Evolutionary conservation across 2,329 filamentous ascomycete species (phyloP).

Genomic region (Didymella pomorum): DNA sequence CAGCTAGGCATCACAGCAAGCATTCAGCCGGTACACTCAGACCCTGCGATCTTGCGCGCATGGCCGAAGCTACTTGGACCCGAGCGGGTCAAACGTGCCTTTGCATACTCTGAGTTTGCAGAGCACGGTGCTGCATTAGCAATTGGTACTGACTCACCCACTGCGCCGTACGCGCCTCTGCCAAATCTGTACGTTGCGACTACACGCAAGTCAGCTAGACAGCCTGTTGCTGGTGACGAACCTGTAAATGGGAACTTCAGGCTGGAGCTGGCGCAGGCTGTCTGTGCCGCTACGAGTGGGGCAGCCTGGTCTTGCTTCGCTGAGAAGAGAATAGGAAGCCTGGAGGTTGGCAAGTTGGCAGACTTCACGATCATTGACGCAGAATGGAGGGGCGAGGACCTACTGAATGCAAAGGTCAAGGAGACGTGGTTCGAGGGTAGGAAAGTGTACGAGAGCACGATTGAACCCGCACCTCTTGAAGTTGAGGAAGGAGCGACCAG

Average conservation of each 20-base stretch:
- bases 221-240: slow-evolving; percentile 52
- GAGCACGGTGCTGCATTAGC: slow-evolving; percentile 62
- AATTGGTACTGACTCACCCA: slow-evolving; percentile 67
- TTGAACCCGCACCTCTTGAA: not conserved
- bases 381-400: slow-evolving; percentile 57
- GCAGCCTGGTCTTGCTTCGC: slow-evolving; percentile 67
- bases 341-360: slow-evolving; percentile 63
- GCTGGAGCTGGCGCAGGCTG: slow-evolving; percentile 62
- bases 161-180: slow-evolving; percentile 63
- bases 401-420: slow-evolving; percentile 57
- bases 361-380: slow-evolving; percentile 66
- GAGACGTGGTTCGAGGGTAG: slow-evolving; percentile 65
- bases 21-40: slow-evolving; percentile 92
- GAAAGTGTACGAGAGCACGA: slow-evolving; percentile 31
- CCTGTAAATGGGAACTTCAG: slow-evolving; percentile 63
- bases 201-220: slow-evolving; percentile 63
- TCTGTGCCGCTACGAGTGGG: slow-evolving; percentile 63
- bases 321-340: slow-evolving; percentile 62
- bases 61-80: slow-evolving; percentile 67
- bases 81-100: slow-evolving; percentile 64
- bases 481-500: slow-evolving; percentile 9
- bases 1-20: slow-evolving; percentile 76
- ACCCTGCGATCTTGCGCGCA: slow-evolving; percentile 69
- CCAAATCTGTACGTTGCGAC: slow-evolving; percentile 67
- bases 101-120: slow-evolving; percentile 70